Conservation (phyloP, 805 yeast species). For the Saccharomycopsis capsularis region DNA sequence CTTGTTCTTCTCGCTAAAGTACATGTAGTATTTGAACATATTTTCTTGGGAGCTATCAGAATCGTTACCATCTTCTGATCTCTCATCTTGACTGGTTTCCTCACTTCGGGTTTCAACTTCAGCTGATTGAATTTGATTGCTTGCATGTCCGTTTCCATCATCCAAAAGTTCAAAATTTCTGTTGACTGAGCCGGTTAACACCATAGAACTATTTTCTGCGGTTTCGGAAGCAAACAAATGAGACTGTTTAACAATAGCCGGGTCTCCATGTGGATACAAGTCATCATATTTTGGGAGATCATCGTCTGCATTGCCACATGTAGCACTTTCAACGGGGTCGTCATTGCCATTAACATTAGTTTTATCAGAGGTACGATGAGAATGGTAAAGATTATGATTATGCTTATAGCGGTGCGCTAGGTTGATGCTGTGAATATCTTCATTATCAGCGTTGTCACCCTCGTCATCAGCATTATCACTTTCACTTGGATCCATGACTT, state of each 20-base stretch:
- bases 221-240: slow-evolving; percentile 20
- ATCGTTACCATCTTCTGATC: slow-evolving; percentile 5
- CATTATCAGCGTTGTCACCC: too few species aligned
- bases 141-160: too few species aligned
- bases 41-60: slow-evolving; percentile 27
- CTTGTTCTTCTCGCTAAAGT: slow-evolving; percentile 24
- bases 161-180: background rate
- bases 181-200: background rate
- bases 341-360: background rate
- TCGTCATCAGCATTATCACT: slow-evolving; percentile 14
- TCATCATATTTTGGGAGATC: slow-evolving; percentile 70
- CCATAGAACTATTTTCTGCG: slow-evolving; percentile 10
- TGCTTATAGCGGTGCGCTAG: slow-evolving; percentile 18
- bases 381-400: background rate
- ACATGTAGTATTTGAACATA: slow-evolving; percentile 25
- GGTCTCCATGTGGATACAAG: slow-evolving; percentile 50
- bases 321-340: slow-evolving; percentile 20
- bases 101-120: slow-evolving; percentile 15
- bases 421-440: too few species aligned
- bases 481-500: slow-evolving; percentile 15
- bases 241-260: slow-evolving; percentile 6
- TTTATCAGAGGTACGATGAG: background rate
- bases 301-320: slow-evolving; percentile 29
- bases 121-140: too few species aligned
- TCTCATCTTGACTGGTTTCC: slow-evolving; percentile 3